Evolutionary conservation across 2,329 filamentous ascomycete species (phyloP).

Genomic region (Cladorrhinum sp.): DNA sequence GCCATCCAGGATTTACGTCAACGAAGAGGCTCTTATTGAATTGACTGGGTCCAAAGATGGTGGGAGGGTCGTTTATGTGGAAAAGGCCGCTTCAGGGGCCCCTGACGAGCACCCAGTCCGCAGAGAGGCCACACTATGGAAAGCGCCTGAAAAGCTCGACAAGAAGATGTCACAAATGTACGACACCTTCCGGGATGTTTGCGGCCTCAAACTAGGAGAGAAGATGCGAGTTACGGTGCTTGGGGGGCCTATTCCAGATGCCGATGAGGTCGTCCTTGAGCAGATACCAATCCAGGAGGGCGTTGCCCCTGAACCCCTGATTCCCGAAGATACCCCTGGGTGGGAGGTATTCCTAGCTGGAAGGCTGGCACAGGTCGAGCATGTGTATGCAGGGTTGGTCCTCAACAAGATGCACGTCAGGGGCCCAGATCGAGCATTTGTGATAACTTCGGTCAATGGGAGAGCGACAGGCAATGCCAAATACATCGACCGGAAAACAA

Average conservation of each 20-base stretch:
- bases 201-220: conserved; percentile 69
- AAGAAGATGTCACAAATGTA: conserved; percentile 69
- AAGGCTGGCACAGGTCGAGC: conserved; percentile 50
- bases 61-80: conserved; percentile 34
- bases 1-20: conserved; percentile 47
- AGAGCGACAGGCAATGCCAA: conserved; percentile 43
- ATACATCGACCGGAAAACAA: conserved; percentile 28
- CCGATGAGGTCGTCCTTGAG: conserved; percentile 56
- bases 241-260: conserved; percentile 49
- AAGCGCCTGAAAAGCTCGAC: conserved; percentile 56
- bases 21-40: conserved; percentile 45
- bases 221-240: conserved; percentile 58
- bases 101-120: conserved; percentile 21
- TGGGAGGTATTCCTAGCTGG: conserved; percentile 39
- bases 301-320: conserved; percentile 30
- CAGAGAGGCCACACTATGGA: conserved; percentile 50
- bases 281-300: conserved; percentile 49
- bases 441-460: conserved; percentile 54
- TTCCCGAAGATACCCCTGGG: conserved; percentile 31
- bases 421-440: conserved; percentile 60
- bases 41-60: conserved; percentile 43
- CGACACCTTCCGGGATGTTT: conserved; percentile 68
- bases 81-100: conserved; percentile 20
- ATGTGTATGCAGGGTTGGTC: conserved; percentile 65
- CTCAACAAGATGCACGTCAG: conserved; percentile 62